phyloP scores from a whole-genome alignment of 805 yeast species.

The Yamadazyma olivae region DNA sequence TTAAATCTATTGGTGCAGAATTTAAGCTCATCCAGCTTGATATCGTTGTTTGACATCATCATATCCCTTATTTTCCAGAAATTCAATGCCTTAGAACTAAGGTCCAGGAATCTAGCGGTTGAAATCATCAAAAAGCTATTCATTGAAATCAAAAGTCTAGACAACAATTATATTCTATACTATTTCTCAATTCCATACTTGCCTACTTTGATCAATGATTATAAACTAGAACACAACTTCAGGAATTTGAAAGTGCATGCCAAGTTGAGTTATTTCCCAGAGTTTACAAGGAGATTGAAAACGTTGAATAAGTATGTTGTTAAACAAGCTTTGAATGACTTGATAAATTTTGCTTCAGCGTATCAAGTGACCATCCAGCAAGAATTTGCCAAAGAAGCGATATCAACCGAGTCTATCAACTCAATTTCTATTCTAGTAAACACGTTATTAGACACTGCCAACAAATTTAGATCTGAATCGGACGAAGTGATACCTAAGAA shows the following conservation, averaged over 20 bases:
- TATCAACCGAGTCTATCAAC: conserved; percentile 5
- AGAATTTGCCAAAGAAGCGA: conserved; percentile 21
- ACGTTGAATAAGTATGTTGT: conserved; percentile 71
- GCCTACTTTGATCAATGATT: conserved; percentile 28
- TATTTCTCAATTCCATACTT: conserved; percentile 51
- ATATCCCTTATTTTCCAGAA: conserved; percentile 71
- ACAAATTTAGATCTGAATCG: conserved; percentile 46
- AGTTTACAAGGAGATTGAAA: conserved; percentile 52
- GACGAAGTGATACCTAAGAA: conserved; percentile 47
- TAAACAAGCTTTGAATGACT: conserved; percentile 65
- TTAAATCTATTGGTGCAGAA: conserved; percentile 61
- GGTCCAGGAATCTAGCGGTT: conserved; percentile 50
- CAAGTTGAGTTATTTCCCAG: conserved; percentile 40
- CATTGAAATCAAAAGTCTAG: conserved; percentile 26
- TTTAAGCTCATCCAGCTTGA: conserved; percentile 55
- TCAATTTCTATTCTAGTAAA: conserved; percentile 46
- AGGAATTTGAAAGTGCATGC: conserved; percentile 31
- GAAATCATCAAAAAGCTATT: conserved; percentile 43
- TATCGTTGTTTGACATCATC: conserved; percentile 68
- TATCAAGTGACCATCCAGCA: conserved; percentile 49
- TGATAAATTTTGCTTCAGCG: conserved; percentile 49
- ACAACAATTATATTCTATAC: conserved; percentile 44
- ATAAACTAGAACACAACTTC: conserved; percentile 14
- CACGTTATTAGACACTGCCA: conserved; percentile 54
- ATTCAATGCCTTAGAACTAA: conserved; percentile 51